Evolutionary conservation across 1,284 basidiomycete genomes (phyloP).

Genomic region (Wolfiporia cocos): DNA sequence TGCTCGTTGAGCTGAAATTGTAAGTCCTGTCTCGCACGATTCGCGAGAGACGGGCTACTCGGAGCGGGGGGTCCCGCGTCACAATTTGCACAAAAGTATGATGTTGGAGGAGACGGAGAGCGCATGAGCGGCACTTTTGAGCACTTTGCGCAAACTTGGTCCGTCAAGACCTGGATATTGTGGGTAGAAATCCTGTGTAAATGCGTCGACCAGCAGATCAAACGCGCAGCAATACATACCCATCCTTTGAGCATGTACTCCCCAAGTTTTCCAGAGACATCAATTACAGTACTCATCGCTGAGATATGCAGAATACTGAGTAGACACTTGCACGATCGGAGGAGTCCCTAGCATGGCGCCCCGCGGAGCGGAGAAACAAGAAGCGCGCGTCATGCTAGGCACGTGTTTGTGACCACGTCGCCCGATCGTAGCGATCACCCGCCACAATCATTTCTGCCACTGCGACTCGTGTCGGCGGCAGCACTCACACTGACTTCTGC

Average conservation of each 20-base stretch:
- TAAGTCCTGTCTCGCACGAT: slow-evolving; percentile 1
- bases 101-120: slow-evolving; percentile 49
- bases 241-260: slow-evolving; percentile 75
- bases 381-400: no score
- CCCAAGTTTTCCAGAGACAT: slow-evolving; percentile 56
- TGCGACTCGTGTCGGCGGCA: no score
- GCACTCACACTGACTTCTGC: no score
- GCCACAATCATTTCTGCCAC: no score
- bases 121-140: slow-evolving; percentile 57
- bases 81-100: slow-evolving; percentile 60
- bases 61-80: slow-evolving; percentile 28
- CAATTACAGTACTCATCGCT: slow-evolving; percentile 50
- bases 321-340: no score
- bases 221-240: slow-evolving; percentile 48
- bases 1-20: slow-evolving; percentile 18
- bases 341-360: no score
- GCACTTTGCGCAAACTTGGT: slow-evolving; percentile 57
- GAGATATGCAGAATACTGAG: no score
- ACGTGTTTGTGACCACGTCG: no score
- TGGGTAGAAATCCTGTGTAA: neutral
- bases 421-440: no score
- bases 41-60: neutral
- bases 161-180: slow-evolving; percentile 52
- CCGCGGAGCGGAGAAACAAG: no score
- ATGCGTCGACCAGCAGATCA: neutral